Conservation (phyloP, 179 eudicot species). For the Heliamphora pulchella region DNA sequence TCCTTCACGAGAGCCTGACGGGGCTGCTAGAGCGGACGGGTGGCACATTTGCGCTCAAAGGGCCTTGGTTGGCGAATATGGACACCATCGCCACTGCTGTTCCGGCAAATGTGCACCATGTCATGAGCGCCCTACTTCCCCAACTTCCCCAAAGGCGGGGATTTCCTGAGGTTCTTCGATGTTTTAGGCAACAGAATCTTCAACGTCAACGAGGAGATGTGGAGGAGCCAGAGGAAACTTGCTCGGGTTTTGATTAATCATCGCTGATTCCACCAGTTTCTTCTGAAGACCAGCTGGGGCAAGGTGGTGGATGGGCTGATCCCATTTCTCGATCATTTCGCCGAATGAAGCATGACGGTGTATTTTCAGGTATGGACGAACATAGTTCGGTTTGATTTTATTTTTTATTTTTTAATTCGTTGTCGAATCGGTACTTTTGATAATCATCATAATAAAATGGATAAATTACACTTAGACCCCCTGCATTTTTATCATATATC, state of each 20-base stretch:
- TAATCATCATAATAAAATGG: too few species aligned
- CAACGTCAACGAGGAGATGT: conserved; percentile 36
- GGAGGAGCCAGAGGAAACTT: conserved; percentile 38
- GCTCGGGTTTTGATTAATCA: conserved; percentile 10
- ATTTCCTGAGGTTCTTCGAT: conserved; percentile 34
- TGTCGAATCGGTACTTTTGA: too few species aligned
- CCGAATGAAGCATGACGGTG: conserved; percentile 19
- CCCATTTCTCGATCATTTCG: conserved; percentile 34
- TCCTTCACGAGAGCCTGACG: conserved; percentile 24
- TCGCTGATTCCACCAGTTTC: conserved; percentile 20
- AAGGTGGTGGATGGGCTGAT: conserved; percentile 39
- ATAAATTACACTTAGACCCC: too few species aligned
- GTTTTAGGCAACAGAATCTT: conserved; percentile 11
- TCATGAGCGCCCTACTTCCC: conserved; percentile 40
- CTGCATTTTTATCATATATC: too few species aligned
- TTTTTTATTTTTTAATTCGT: too few species aligned
- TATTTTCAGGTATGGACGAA: background rate
- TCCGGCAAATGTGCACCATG: conserved; percentile 39
- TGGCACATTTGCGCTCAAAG: conserved; percentile 29
- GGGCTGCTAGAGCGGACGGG: conserved; percentile 14
- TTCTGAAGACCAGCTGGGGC: conserved; percentile 23
- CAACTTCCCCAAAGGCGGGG: conserved; percentile 43
- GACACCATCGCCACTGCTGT: conserved; percentile 23
- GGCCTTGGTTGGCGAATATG: conserved; percentile 30
- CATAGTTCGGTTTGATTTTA: too few species aligned